Conservation (phyloP, 805 yeast species). For the Cyberlindnera euphorbiae region DNA sequence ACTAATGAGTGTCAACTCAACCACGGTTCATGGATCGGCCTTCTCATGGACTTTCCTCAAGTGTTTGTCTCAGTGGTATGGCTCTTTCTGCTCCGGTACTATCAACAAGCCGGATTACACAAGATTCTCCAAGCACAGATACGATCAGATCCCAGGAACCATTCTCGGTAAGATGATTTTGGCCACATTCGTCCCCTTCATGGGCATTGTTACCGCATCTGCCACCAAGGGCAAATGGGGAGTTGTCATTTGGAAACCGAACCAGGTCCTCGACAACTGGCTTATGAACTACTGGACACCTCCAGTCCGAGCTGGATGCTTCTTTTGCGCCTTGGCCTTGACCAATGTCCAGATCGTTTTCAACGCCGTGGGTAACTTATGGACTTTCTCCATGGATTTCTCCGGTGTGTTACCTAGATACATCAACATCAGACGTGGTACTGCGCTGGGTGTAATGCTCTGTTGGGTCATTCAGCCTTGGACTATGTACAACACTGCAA, state of each 20-base stretch:
- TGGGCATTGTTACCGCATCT: slow-evolving; percentile 35
- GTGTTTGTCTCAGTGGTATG: slow-evolving; percentile 34
- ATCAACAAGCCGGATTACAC: slow-evolving; percentile 37
- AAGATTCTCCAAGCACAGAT: slow-evolving; percentile 28
- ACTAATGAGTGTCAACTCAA: slow-evolving; percentile 3
- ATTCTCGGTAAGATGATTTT: slow-evolving; percentile 27
- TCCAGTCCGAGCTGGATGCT: slow-evolving; percentile 35
- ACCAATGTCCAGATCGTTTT: slow-evolving; percentile 3
- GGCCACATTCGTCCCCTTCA: slow-evolving; percentile 34
- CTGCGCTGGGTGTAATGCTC: slow-evolving; percentile 25
- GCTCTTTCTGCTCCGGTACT: slow-evolving; percentile 32
- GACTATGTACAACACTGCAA: slow-evolving; percentile 30
- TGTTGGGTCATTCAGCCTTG: slow-evolving; percentile 33
- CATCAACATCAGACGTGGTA: slow-evolving; percentile 32
- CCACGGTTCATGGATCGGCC: slow-evolving; percentile 3
- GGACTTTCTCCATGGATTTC: slow-evolving; percentile 29
- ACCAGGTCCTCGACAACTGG: slow-evolving; percentile 34
- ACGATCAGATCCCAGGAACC: slow-evolving; percentile 27
- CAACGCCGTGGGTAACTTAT: slow-evolving; percentile 17
- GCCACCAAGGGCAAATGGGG: slow-evolving; percentile 31
- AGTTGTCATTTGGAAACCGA: slow-evolving; percentile 32
- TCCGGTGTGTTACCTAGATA: slow-evolving; percentile 19
- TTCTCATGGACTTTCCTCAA: slow-evolving; percentile 35
- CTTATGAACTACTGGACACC: slow-evolving; percentile 29
- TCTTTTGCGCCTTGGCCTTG: slow-evolving; percentile 24